phyloP scores from a whole-genome alignment of 2,329 filamentous ascomycete genomes.

The Neopestalotiopsis clavispora region DNA sequence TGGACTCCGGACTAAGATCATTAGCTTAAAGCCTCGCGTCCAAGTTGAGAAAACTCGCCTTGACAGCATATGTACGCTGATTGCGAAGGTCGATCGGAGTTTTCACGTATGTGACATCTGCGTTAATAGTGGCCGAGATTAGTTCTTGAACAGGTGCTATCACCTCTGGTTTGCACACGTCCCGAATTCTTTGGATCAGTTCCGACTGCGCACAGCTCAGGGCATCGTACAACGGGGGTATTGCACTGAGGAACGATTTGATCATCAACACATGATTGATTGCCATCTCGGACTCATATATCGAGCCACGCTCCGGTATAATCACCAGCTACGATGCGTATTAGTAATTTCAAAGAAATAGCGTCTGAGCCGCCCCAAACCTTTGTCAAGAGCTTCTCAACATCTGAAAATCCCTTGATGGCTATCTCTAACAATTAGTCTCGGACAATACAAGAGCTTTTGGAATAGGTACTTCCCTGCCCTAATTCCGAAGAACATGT shows the following conservation, averaged over 20 bases:
- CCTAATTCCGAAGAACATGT: slow-evolving; percentile 80
- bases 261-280: slow-evolving; percentile 88
- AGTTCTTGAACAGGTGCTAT: slow-evolving; percentile 64
- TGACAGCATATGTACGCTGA: slow-evolving; percentile 89
- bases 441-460: not conserved
- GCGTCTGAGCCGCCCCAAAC: slow-evolving; percentile 44
- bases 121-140: slow-evolving; percentile 76
- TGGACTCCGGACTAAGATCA: slow-evolving; percentile 72
- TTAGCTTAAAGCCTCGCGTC: slow-evolving; percentile 3
- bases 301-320: slow-evolving; percentile 67
- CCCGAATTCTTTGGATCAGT: slow-evolving; percentile 70
- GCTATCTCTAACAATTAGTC: slow-evolving; percentile 48
- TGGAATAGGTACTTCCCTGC: slow-evolving; percentile 48
- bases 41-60: slow-evolving; percentile 47
- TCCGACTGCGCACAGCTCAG: slow-evolving; percentile 67
- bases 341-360: slow-evolving; percentile 21
- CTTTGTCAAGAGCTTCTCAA: slow-evolving; percentile 79
- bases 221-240: slow-evolving; percentile 71
- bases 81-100: slow-evolving; percentile 86
- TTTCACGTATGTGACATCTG: slow-evolving; percentile 78
- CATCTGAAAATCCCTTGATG: slow-evolving; percentile 76
- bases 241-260: slow-evolving; percentile 77
- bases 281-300: slow-evolving; percentile 76
- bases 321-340: slow-evolving; percentile 70
- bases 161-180: slow-evolving; percentile 69